Evolutionary conservation across 768 basidiomycete genomes (phyloP).

Genomic region (Mycena venus): DNA sequence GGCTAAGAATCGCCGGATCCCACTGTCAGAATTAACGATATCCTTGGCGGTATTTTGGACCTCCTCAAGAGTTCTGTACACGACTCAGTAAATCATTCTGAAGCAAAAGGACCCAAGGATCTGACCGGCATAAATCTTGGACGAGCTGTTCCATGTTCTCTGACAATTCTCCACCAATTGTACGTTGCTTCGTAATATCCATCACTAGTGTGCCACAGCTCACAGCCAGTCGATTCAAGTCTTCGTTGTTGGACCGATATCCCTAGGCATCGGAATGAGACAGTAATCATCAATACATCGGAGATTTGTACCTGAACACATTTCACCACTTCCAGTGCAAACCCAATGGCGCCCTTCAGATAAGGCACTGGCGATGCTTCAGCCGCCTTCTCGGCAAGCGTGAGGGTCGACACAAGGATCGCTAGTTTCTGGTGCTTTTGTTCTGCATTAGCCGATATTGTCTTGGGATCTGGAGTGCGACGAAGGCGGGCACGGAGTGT

Average conservation of each 20-base stretch:
- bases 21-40: background rate
- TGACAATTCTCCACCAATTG: background rate
- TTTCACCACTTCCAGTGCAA: background rate
- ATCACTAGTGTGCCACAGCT: background rate
- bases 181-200: background rate
- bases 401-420: background rate
- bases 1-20: background rate
- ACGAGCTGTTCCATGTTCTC: background rate
- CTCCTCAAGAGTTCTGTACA: conserved; percentile 6
- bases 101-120: too few species aligned
- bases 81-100: background rate
- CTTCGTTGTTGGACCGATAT: conserved; percentile 16
- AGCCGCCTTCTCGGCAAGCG: conserved; percentile 10
- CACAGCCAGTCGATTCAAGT: conserved; percentile 11
- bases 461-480: background rate
- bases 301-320: conserved; percentile 10
- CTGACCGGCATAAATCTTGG: conserved; percentile 4
- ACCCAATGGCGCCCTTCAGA: conserved; percentile 7
- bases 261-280: background rate
- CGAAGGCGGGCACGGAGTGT: background rate
- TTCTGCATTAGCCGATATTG: background rate
- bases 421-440: background rate
- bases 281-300: background rate
- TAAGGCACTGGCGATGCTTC: conserved; percentile 4
- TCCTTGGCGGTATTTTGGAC: background rate